Conservation (phyloP, 1,284 basidiomycete genomes). For the Sporisorium iseilematis-ciliati region DNA sequence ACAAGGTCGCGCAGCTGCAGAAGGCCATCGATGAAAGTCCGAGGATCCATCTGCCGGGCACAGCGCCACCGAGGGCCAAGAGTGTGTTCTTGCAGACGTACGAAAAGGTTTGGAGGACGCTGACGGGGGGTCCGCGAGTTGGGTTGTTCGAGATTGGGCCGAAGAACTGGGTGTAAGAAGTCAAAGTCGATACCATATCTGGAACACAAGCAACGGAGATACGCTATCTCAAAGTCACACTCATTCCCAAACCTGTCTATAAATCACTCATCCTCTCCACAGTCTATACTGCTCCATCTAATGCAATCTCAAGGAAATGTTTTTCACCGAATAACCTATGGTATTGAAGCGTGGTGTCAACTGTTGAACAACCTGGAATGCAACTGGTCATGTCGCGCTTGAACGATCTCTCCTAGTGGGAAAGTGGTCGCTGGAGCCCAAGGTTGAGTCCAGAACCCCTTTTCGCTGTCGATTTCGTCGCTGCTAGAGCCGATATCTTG, state of each 20-base stretch:
- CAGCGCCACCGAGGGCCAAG: slow-evolving; percentile 14
- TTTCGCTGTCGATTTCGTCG: slow-evolving; percentile 7
- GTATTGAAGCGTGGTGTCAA: no score
- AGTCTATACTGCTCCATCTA: no score
- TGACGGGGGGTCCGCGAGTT: slow-evolving; percentile 19
- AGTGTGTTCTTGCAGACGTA: slow-evolving; percentile 31
- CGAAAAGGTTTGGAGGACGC: slow-evolving; percentile 21
- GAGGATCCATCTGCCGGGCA: slow-evolving; percentile 23
- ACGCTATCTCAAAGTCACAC: no score
- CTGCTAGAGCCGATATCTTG: slow-evolving; percentile 7
- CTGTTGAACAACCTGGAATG: slow-evolving; percentile 94
- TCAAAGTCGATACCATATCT: no score
- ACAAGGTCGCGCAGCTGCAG: slow-evolving; percentile 6
- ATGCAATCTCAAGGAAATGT: no score
- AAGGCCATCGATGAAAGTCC: slow-evolving; percentile 23
- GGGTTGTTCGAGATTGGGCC: slow-evolving; percentile 45
- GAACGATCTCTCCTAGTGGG: slow-evolving; percentile 94
- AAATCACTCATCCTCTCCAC: no score
- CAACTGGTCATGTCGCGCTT: slow-evolving; percentile 89
- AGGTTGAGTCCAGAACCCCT: slow-evolving; percentile 44
- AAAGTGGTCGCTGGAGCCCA: slow-evolving; percentile 84
- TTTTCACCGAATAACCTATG: no score
- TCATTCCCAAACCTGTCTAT: no score
- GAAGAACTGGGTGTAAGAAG: slow-evolving; percentile 19
- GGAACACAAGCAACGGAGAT: no score